These are phyloP conservation scores for Ophiocordyceps robertsii DNA, from an alignment of 2,329 filamentous ascomycete species.

Conservation along the genomic window DNA sequence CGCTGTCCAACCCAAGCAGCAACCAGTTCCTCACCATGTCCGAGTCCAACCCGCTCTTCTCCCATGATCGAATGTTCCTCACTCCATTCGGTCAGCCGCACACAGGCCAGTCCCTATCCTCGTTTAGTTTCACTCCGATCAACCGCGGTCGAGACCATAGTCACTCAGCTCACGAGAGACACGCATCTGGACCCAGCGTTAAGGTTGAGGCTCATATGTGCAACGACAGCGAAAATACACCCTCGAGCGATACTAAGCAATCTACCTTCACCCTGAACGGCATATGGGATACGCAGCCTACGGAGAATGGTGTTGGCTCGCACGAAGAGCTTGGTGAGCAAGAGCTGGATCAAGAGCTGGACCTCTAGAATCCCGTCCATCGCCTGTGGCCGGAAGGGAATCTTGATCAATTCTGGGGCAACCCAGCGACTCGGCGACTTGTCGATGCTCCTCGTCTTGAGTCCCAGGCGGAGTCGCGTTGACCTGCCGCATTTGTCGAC, in stretches of 20 bases:
- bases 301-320: slow-evolving; percentile 9
- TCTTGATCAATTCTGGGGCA: too few relatives aligned
- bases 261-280: slow-evolving; percentile 5
- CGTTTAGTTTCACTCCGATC: slow-evolving; percentile 16
- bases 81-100: slow-evolving; percentile 12
- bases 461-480: too few relatives aligned
- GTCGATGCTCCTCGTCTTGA: too few relatives aligned
- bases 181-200: slow-evolving; percentile 3
- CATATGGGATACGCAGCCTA: slow-evolving; percentile 12
- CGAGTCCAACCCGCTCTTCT: slow-evolving; percentile 18
- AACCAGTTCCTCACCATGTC: slow-evolving; percentile 15
- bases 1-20: slow-evolving; percentile 7
- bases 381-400: too few relatives aligned
- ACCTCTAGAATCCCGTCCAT: slow-evolving; percentile 6
- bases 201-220: slow-evolving; percentile 14
- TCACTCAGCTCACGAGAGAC: slow-evolving; percentile 5
- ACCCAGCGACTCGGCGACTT: too few relatives aligned
- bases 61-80: slow-evolving; percentile 17
- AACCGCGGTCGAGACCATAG: slow-evolving; percentile 10
- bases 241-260: slow-evolving; percentile 12
- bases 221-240: slow-evolving; percentile 9
- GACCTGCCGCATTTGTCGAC: too few relatives aligned
- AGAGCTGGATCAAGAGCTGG: slow-evolving; percentile 12
- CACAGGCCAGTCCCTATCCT: slow-evolving; percentile 9
- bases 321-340: slow-evolving; percentile 11